These are phyloP conservation scores for Botrytis hyacinthi DNA, from an alignment of 2,329 filamentous ascomycete genomes.

Conservation along the genomic window DNA sequence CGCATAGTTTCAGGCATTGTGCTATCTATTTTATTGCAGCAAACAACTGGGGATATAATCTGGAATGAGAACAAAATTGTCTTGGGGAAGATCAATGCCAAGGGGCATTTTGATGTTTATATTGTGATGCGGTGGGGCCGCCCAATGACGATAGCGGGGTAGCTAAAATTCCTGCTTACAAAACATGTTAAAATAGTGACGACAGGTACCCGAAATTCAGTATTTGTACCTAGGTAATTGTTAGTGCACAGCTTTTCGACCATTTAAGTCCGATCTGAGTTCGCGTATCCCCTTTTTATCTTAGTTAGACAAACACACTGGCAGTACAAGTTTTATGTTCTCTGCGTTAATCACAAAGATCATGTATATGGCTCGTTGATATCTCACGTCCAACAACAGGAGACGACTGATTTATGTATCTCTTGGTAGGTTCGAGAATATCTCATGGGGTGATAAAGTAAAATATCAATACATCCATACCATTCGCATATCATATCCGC, in stretches of 20 bases:
- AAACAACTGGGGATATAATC: not conserved
- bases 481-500: not conserved
- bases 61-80: not conserved
- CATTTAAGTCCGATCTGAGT: not conserved
- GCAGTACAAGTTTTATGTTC: not conserved
- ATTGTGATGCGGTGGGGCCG: conserved; percentile 1
- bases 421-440: not conserved
- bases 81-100: not conserved
- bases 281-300: not conserved
- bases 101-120: conserved; percentile 2
- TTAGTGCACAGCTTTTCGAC: not conserved
- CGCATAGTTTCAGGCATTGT: conserved; percentile 35
- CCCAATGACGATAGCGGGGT: conserved; percentile 25
- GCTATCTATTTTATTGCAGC: not conserved
- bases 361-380: not conserved
- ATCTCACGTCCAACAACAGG: not conserved
- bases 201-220: not conserved
- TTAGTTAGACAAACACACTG: not conserved
- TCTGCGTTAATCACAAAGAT: not conserved
- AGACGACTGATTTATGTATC: not conserved
- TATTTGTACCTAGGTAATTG: not conserved
- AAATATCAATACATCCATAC: not conserved
- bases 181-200: conserved; percentile 1
- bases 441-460: not conserved
- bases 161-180: conserved; percentile 22